Percentiles rank a stretch among this genome's conserved stretches.
These are phyloP conservation scores for Pichia membranifaciens DNA, from an alignment of 805 yeast genomes.

Conservation along the genomic window DNA sequence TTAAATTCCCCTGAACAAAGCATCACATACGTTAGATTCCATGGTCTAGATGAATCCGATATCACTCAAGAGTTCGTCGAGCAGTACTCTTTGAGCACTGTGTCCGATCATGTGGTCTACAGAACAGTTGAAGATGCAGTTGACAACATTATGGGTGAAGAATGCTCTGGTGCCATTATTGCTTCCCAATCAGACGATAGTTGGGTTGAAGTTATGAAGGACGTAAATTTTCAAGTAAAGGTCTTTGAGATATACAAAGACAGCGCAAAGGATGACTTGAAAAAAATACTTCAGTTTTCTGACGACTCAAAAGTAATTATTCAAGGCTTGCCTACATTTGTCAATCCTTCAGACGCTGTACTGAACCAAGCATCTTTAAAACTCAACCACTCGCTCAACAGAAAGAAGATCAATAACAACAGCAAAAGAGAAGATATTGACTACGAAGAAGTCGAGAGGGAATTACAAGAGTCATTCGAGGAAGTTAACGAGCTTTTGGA, in stretches of 20 bases:
- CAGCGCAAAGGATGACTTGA: constrained; percentile 8
- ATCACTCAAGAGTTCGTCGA: constrained; percentile 11
- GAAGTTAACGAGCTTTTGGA: constrained; percentile 26
- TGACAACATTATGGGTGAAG: neutral
- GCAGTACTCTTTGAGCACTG: constrained; percentile 5
- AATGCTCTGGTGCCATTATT: neutral
- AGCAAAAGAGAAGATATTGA: constrained; percentile 21
- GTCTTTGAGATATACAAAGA: constrained; percentile 8
- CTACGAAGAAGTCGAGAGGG: constrained; percentile 24
- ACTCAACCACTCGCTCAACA: constrained; percentile 6
- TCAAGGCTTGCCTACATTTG: constrained; percentile 31
- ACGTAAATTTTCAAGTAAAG: constrained; percentile 5
- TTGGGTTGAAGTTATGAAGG: neutral
- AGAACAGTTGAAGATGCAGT: neutral
- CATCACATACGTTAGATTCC: constrained; percentile 17
- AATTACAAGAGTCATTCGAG: constrained; percentile 27
- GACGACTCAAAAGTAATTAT: constrained; percentile 17
- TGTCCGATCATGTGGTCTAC: constrained; percentile 24
- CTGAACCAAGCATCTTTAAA: constrained; percentile 16
- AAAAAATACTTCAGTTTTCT: too few species aligned
- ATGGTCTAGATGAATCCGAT: constrained; percentile 19
- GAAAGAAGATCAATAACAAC: neutral
- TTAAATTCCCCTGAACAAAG: constrained; percentile 5
- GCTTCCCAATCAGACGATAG: too few species aligned
- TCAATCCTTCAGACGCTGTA: constrained; percentile 14